Evolutionary conservation across 257 asterid species (phyloP).

Genomic region (Phtheirospermum japonicum): DNA sequence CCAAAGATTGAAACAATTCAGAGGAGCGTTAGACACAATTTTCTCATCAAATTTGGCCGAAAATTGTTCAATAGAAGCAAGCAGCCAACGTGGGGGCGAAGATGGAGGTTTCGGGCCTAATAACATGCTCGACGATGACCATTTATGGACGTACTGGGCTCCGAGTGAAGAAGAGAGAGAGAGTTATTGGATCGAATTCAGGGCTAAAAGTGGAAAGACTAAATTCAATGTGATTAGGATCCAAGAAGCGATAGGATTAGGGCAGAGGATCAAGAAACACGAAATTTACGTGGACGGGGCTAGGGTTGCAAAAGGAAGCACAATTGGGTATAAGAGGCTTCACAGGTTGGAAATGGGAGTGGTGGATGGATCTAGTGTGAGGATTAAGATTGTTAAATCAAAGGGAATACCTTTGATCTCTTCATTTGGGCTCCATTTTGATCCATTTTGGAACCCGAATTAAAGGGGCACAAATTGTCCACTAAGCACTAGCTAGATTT

Average conservation of each 20-base stretch:
- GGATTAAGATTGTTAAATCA: constrained; percentile 56
- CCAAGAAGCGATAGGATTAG: constrained; percentile 92
- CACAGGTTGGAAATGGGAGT: constrained; percentile 62
- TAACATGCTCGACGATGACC: constrained; percentile 64
- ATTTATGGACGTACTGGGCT: constrained; percentile 88
- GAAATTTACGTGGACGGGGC: constrained; percentile 56
- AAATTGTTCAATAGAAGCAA: constrained; percentile 40
- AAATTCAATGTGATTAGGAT: constrained; percentile 72
- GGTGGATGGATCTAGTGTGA: constrained; percentile 47
- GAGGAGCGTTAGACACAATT: constrained; percentile 54
- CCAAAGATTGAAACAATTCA: constrained; percentile 49
- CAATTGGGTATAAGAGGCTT: constrained; percentile 84
- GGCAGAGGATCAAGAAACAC: constrained; percentile 66
- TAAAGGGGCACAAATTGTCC: too few species aligned
- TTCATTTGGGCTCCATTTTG: constrained; percentile 77
- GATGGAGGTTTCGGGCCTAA: constrained; percentile 53
- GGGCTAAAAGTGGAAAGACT: constrained; percentile 30
- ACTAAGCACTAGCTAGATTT: too few species aligned
- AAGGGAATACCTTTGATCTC: constrained; percentile 75
- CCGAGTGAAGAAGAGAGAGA: constrained; percentile 46
- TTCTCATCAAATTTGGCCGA: constrained; percentile 59
- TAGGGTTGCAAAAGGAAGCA: constrained; percentile 56
- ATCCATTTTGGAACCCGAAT: constrained; percentile 85
- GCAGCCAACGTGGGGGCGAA: constrained; percentile 71
- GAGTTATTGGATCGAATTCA: constrained; percentile 64